Base-by-base conservation (phyloP, 306 rosid genomes). In the Potentilla sterilis region DNA sequence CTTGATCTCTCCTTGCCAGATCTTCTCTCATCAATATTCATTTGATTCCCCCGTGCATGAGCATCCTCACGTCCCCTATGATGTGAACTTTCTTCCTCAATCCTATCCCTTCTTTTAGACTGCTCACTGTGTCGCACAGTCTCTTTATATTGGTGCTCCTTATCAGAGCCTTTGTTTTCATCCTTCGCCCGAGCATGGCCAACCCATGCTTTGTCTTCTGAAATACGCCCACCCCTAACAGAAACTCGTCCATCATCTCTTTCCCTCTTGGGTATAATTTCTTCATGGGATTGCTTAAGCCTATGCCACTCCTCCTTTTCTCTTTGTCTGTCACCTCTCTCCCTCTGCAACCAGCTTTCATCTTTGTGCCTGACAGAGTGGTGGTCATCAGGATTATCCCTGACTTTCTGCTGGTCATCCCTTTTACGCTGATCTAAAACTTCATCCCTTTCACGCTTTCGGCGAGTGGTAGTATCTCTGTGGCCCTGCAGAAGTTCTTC, bases 281-380 rank as follows among this genome's bases (percentile, higher is more conserved):
- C 99, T 83, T 92, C 98, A 73, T 89, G 92, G 72, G 92, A 65
- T 72, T 87, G 97, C 81, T 92, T 95, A 74, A 78, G 19, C 83
- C 97, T 83, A 54, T 83, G 93, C 98, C 99, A 92, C 55, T 95
- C 96, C 72, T 90, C 98, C 82, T 85, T 89, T 73, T 92, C 99
- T 86, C 98, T 89, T 78, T 48, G 96, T 82, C 91, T 84, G 75
- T 96, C 98, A 18, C 82, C 81, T 83, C 98, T 90, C 74, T 96
- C 99, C 84, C 89, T 89, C 63, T 80, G 82, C 70, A 72, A 78
- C 93, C 93, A 86, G 75, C 80, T 63, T 70, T 90, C 99, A 75
- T 89, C 99, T 88, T 90, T 95, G 84, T 88, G 92, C 83, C 96
- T 89, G 46, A 70, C 46, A 82, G 92, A 82, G 73, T 84, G 89